Percentiles rank a stretch among this genome's conserved stretches.
These are phyloP conservation scores for Amaranthus palmeri DNA, from an alignment of 148 eudicot species.

Conservation along the genomic window DNA sequence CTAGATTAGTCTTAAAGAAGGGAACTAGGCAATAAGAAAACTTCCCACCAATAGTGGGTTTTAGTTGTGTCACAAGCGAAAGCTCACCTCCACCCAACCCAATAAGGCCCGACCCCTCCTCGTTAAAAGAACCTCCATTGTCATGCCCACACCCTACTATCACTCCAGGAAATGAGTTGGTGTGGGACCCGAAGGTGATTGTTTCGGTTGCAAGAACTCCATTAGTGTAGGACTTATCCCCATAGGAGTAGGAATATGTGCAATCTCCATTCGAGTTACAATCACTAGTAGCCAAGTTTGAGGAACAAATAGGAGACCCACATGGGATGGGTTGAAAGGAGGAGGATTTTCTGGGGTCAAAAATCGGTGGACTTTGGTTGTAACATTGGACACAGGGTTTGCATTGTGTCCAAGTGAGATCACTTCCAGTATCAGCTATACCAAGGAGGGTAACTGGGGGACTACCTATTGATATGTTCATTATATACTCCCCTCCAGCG, in stretches of 20 bases:
- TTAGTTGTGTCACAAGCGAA: conserved; percentile 41
- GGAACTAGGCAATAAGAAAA: conserved; percentile 49
- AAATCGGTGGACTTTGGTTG: conserved; percentile 31
- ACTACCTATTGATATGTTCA: conserved; percentile 46
- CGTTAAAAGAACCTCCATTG: conserved; percentile 33
- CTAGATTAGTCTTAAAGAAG: not conserved
- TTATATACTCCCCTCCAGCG: conserved; percentile 30
- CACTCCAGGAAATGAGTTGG: conserved; percentile 15
- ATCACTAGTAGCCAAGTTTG: not conserved
- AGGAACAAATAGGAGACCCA: conserved; percentile 27
- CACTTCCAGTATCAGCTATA: conserved; percentile 44
- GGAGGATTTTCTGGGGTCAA: conserved; percentile 34
- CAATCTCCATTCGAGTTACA: conserved; percentile 17
- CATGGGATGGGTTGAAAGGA: conserved; percentile 34
- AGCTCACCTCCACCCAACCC: conserved; percentile 42
- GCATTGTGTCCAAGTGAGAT: conserved; percentile 49
- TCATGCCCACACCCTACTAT: conserved; percentile 46
- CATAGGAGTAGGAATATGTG: conserved; percentile 22
- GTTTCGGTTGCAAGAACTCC: conserved; percentile 37
- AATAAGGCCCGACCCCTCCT: conserved; percentile 35
- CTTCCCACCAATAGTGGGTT: conserved; percentile 29
- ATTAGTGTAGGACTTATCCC: conserved; percentile 24
- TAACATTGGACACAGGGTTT: conserved; percentile 39
- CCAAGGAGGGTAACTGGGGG: conserved; percentile 33
- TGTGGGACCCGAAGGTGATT: conserved; percentile 22